Evolutionary conservation across 371 early-diverging fungal genomes (phyloP).

Genomic region (Apophysomyces elegans): DNA sequence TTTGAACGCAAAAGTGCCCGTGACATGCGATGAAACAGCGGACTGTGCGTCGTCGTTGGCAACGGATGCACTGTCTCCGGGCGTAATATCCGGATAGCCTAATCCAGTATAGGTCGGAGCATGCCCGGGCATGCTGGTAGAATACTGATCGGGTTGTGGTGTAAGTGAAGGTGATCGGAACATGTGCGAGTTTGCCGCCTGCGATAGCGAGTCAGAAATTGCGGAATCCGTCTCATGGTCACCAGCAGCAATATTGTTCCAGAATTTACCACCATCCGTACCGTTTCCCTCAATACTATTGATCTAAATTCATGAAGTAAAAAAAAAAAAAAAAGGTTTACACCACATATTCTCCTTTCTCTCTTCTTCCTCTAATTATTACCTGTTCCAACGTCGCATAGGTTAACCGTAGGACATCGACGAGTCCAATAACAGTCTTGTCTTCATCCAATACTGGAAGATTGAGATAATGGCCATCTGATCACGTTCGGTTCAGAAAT

Average conservation of each 20-base stretch:
- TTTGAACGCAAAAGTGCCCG: constrained; percentile 74
- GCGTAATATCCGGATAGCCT: constrained; percentile 49
- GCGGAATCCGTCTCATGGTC: constrained; percentile 43
- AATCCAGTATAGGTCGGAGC: constrained; percentile 27
- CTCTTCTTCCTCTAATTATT: constrained; percentile 4
- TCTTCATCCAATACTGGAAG: constrained; percentile 89
- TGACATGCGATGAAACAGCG: constrained; percentile 22
- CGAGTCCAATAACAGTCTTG: constrained; percentile 78
- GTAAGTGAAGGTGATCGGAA: constrained; percentile 28
- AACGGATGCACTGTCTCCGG: constrained; percentile 50
- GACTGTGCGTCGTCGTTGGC: constrained; percentile 37
- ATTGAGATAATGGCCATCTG: constrained; percentile 92
- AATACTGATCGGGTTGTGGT: constrained; percentile 13
- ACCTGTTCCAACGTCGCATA: constrained; percentile 79
- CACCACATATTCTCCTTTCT: neutral
- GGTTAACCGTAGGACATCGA: constrained; percentile 92
- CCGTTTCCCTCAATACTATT: constrained; percentile 46
- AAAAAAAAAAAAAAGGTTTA: neutral
- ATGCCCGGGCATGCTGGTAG: constrained; percentile 20
- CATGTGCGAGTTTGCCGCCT: constrained; percentile 30
- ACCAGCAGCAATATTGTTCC: constrained; percentile 56
- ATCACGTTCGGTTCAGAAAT: neutral
- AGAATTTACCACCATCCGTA: constrained; percentile 45
- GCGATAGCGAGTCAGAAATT: constrained; percentile 41
- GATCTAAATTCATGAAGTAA: constrained; percentile 22